Evolutionary conservation across 2,329 filamentous ascomycete species (phyloP).

Genomic region (Cordyceps javanica): DNA sequence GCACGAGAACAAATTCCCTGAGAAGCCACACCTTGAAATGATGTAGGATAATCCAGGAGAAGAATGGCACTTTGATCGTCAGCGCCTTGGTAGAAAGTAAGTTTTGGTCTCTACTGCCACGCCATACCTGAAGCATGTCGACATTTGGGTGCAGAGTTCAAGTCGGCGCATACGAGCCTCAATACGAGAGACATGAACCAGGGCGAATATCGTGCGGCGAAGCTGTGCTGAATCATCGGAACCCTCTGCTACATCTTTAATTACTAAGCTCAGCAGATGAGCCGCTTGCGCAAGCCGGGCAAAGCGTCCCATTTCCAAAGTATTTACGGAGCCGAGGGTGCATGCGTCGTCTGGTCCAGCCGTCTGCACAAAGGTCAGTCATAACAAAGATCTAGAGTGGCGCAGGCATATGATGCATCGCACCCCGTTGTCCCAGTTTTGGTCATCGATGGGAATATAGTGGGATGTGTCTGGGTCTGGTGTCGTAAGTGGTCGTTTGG

Average conservation of each 20-base stretch:
- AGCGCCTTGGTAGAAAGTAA: too few relatives aligned
- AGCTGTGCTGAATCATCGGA: constrained; percentile 12
- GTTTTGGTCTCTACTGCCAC: neutral
- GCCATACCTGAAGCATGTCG: constrained; percentile 15
- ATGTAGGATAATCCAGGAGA: neutral
- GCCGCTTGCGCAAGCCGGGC: constrained; percentile 17
- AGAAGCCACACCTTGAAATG: neutral
- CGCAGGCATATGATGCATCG: neutral
- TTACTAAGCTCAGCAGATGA: constrained; percentile 14
- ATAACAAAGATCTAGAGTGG: neutral
- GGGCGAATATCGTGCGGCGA: constrained; percentile 13
- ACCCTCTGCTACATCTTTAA: constrained; percentile 11
- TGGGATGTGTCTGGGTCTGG: constrained; percentile 11
- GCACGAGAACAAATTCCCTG: too few relatives aligned
- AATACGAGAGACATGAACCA: constrained; percentile 13
- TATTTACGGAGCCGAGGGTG: constrained; percentile 12
- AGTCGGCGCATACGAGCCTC: constrained; percentile 13
- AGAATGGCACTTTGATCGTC: constrained; percentile 4
- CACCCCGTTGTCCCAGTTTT: constrained; percentile 14
- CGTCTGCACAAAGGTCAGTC: neutral
- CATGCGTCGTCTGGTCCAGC: neutral
- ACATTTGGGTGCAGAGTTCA: constrained; percentile 16
- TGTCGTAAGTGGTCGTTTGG: constrained; percentile 12
- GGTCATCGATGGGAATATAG: constrained; percentile 13
- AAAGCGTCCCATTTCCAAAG: constrained; percentile 12